Base-by-base conservation (phyloP, 1,139 yeast species). In the Chernovozyma aurita region DNA sequence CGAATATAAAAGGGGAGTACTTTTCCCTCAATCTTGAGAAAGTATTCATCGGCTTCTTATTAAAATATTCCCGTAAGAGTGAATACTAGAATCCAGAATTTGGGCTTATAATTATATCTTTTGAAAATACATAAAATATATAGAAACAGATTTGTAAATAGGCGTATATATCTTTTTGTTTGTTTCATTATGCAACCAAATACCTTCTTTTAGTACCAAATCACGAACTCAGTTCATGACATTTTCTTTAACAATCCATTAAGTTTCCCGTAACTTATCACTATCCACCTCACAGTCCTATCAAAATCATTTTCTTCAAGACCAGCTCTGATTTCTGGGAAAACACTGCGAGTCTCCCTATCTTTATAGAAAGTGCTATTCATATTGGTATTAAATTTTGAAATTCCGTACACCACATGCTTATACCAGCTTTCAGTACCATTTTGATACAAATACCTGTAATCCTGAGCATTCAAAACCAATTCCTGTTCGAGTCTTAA, bases 401-500 rank as follows among this genome's bases (percentile, higher is more conserved):
- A 53, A 3, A 50, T 35, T 4, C 61, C 61, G 38, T 50, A 61
- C 2, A 61, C 34, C 14, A 59, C 38, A 44, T 62, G 66, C 12
- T 45, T 47, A 41, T 45, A 53, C 48, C 52, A 59, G 14, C 32
- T 41, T 28, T 39, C 42, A 11, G 42, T 4, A 22, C 17, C 25
- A 13, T 39, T 31, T 21, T 39, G 38, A 7, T 24, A 31, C 33
- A 61, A 42, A 34, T 51, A 59, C n/a, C 44, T 41, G 29, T 42
- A 52, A 39, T 62, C 65, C 15, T 45, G 48, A n/a, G 43, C 39
- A 18, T 42, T 47, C 34, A 63, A 46, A 30, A 49, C 46, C 22
- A 64, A 48, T 33, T 55, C 59, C 18, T 48, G 47, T 34, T 81
- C 86, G 29, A 81, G 47, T 25, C 69, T 69, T 24, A 73, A 65